Percentiles rank a stretch among this genome's conserved stretches.
Evolutionary conservation across 1,139 yeast species (phyloP).

Genomic region (Saccharomyces hybrid): DNA sequence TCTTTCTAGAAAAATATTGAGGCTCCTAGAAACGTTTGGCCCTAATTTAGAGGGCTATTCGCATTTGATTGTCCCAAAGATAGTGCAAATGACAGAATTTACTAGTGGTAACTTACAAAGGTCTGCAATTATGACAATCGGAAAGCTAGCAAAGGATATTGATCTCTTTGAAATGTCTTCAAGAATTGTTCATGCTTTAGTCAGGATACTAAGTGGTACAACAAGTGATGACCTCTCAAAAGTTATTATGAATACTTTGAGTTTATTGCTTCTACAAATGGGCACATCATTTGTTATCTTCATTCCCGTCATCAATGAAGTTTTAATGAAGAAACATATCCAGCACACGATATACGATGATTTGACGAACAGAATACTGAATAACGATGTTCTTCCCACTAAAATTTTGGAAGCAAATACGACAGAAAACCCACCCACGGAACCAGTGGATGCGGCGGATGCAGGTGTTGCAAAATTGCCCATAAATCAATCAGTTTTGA

Average conservation of each 20-base stretch:
- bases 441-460: conserved; percentile 53
- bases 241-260: conserved; percentile 70
- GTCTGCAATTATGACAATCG: conserved; percentile 78
- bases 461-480: conserved; percentile 70
- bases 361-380: conserved; percentile 64
- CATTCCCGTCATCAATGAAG: conserved; percentile 76
- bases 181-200: conserved; percentile 77
- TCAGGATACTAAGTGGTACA: conserved; percentile 52
- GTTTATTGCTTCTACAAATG: conserved; percentile 69
- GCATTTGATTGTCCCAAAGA: conserved; percentile 76
- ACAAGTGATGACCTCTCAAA: conserved; percentile 53
- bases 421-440: conserved; percentile 49
- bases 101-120: conserved; percentile 51
- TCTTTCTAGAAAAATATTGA: conserved; percentile 69
- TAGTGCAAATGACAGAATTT: conserved; percentile 72
- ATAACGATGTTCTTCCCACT: conserved; percentile 85
- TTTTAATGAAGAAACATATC: conserved; percentile 55
- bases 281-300: conserved; percentile 85
- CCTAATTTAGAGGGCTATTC: conserved; percentile 80
- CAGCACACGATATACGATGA: conserved; percentile 75
- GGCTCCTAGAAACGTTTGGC: conserved; percentile 88
- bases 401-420: conserved; percentile 58
- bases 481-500: conserved; percentile 36
- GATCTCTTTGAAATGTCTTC: conserved; percentile 84
- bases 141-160: conserved; percentile 68